phyloP scores from a whole-genome alignment of 768 basidiomycete genomes.

The Amyloporia xantha region DNA sequence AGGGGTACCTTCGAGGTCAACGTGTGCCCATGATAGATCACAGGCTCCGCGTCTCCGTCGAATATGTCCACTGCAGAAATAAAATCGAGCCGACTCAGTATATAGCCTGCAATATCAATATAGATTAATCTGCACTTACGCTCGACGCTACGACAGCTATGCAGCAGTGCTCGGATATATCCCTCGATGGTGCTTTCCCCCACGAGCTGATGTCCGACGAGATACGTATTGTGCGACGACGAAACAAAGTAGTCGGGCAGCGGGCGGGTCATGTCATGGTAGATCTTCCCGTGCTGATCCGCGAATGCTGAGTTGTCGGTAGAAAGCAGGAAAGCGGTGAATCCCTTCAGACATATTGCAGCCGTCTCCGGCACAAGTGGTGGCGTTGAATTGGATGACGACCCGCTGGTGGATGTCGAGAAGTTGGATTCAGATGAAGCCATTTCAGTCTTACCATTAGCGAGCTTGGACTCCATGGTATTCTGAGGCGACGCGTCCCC shows the following conservation, averaged over 20 bases:
- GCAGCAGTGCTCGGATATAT: slow-evolving; percentile 86
- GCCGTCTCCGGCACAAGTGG: slow-evolving; percentile 11
- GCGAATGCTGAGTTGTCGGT: slow-evolving; percentile 61
- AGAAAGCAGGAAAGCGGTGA: slow-evolving; percentile 77
- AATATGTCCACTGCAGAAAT: slow-evolving; percentile 74
- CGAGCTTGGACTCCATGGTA: slow-evolving; percentile 24
- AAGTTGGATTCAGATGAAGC: slow-evolving; percentile 3
- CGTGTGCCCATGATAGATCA: slow-evolving; percentile 87
- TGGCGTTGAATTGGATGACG: slow-evolving; percentile 4
- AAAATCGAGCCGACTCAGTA: no score
- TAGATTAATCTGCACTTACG: slow-evolving; percentile 50
- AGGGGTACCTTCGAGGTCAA: slow-evolving; percentile 78
- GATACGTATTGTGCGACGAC: slow-evolving; percentile 89
- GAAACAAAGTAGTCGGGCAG: slow-evolving; percentile 85
- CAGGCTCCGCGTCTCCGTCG: slow-evolving; percentile 79
- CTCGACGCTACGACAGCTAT: slow-evolving; percentile 91
- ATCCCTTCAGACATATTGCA: slow-evolving; percentile 50
- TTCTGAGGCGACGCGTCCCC: slow-evolving; percentile 14
- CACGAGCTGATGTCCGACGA: slow-evolving; percentile 79
- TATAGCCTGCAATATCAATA: no score
- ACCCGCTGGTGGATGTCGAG: slow-evolving; percentile 1
- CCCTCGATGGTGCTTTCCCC: slow-evolving; percentile 89
- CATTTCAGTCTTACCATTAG: slow-evolving; percentile 11
- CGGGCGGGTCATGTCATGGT: slow-evolving; percentile 86
- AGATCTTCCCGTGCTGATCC: slow-evolving; percentile 45